Percentiles rank a stretch among this genome's conserved stretches.
Evolutionary conservation across 1,139 yeast genomes (phyloP).

Genomic region (Hyphopichia khmerensis): DNA sequence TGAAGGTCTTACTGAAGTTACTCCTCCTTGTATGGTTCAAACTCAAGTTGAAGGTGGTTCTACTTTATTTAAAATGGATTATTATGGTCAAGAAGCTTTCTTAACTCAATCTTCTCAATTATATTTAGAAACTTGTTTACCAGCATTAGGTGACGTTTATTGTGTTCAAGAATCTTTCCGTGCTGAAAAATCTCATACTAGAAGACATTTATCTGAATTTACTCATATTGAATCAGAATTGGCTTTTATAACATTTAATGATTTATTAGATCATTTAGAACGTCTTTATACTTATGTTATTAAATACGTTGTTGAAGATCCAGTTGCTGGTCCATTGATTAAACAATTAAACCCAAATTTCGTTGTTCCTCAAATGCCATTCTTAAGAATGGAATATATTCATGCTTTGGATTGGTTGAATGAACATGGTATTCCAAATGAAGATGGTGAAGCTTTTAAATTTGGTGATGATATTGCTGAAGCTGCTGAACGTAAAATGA

Average conservation of each 20-base stretch:
- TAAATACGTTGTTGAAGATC: constrained; percentile 79
- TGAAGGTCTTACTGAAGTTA: constrained; percentile 82
- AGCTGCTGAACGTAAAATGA: constrained; percentile 99
- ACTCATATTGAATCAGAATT: constrained; percentile 96
- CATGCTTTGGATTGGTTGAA: constrained; percentile 95
- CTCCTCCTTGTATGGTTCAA: constrained; percentile 99
- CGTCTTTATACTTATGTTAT: constrained; percentile 67
- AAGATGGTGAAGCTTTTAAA: constrained; percentile 87
- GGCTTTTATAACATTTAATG: constrained; percentile 84
- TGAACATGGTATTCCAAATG: constrained; percentile 91
- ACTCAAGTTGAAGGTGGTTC: constrained; percentile 99
- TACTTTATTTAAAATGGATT: constrained; percentile 87
- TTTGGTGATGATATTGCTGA: constrained; percentile 99
- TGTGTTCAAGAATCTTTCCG: constrained; percentile 98
- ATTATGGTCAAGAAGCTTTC: constrained; percentile 96
- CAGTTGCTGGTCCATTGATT: constrained; percentile 85
- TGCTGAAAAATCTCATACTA: constrained; percentile 98
- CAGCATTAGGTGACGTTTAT: constrained; percentile 95
- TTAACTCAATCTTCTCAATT: constrained; percentile 97
- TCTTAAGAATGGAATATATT: constrained; percentile 86
- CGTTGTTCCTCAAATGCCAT: constrained; percentile 78
- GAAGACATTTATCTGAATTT: constrained; percentile 96
- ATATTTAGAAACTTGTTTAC: constrained; percentile 93
- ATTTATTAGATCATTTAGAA: constrained; percentile 83
- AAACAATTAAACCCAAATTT: constrained; percentile 92